Conservation (phyloP, 2,329 filamentous ascomycete genomes). For the Talaromyces sp. region DNA sequence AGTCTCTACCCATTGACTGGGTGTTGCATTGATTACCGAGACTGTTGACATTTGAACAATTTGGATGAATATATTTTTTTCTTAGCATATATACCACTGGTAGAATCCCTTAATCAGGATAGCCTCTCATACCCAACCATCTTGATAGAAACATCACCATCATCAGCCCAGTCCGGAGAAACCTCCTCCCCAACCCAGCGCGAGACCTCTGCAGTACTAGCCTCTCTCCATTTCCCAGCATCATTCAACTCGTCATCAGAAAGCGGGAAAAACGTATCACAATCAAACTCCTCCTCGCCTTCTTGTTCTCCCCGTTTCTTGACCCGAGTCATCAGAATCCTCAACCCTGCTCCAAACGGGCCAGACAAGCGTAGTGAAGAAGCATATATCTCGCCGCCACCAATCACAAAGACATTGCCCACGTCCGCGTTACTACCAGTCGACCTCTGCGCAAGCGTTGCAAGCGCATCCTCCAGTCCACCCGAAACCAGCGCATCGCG, state of each 20-base stretch:
- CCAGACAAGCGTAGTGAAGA: constrained; percentile 52
- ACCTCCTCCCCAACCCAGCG: constrained; percentile 41
- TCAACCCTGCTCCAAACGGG: constrained; percentile 15
- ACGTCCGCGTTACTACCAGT: constrained; percentile 19
- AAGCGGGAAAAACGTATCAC: constrained; percentile 46
- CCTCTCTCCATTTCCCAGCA: constrained; percentile 28
- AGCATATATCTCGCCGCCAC: constrained; percentile 79
- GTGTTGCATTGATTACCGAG: neutral
- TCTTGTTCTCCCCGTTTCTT: constrained; percentile 11
- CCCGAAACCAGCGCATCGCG: constrained; percentile 47
- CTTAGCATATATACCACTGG: neutral
- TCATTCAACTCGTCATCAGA: constrained; percentile 24
- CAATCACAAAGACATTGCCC: constrained; percentile 75
- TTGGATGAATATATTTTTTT: neutral
- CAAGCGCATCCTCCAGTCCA: constrained; percentile 56
- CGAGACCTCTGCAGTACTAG: constrained; percentile 27
- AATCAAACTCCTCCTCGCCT: constrained; percentile 30
- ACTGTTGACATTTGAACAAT: neutral
- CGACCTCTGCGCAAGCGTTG: constrained; percentile 25
- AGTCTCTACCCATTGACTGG: neutral
- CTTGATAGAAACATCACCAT: constrained; percentile 46
- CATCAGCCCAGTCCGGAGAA: constrained; percentile 39
- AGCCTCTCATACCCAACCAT: constrained; percentile 41
- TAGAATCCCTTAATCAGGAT: neutral
- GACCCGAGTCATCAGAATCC: constrained; percentile 38